Base-by-base conservation (phyloP, 495 filamentous ascomycete species). In the Elaphomyces granulatus region DNA sequence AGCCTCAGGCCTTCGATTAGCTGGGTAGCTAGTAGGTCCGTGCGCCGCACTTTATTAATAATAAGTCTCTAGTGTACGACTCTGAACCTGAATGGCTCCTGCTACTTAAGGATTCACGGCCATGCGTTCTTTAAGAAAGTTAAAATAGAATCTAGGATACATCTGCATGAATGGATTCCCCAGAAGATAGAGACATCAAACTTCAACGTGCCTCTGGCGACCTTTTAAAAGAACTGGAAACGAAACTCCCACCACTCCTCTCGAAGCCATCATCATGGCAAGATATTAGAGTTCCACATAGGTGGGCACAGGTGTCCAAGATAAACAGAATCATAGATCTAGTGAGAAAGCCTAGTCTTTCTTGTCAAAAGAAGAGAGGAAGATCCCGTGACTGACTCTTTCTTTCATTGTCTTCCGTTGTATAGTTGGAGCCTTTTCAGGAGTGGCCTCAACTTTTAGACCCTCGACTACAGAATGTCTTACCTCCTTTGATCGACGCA, bases 371-470 rank as follows among this genome's bases (percentile, higher is more conserved):
- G 20, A n/a, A 2, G 4, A n/a, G 38, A 10, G n/a, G n/a, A n/a
- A n/a, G 16, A 4, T 15, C 9, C 33, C 21, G 7, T 28, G 21
- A 21, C 36, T 41, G 21, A 42, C 38, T 8, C n/a, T n/a, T n/a
- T n/a, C n/a, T n/a, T 16, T 48, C 38, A 35, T 43, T 38, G 23
- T 48, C 28, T 31, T 15, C 16, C 8, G 8, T 40, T 3, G 20
- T 59, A 58, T 58, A 93, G 68, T 68, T 98, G 21, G 86, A 94
- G 44, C 83, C 80, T 26, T 96, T 96, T 52, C 90, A 94, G 68
- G 90, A 95, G 62, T 80, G 84, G 49, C 88, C 90, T 15, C 90
- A 99, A 54, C 73, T 99, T 3, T 74, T 99, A n/a, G 90, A 99
- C 58, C 79, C 86, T 1, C 68, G 90, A 54, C 70, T 99, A 33